phyloP scores from a whole-genome alignment of 169 alveolate genomes.

The Pseudocohnilembus persalinus region DNA sequence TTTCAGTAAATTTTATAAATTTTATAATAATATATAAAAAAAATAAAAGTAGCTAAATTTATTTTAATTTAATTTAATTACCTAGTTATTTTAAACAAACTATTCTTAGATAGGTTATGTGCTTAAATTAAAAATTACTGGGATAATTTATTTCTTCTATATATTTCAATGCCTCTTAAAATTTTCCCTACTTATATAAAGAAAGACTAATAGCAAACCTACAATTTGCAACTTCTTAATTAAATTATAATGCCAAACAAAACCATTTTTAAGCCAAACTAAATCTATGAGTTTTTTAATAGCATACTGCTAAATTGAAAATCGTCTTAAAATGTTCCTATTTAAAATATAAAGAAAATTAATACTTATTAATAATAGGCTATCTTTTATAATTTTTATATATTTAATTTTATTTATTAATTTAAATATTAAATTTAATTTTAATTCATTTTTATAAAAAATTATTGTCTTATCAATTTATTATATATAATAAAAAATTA shows the following conservation, averaged over 20 bases:
- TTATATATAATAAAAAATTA: too few species aligned
- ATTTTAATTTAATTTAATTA: not conserved
- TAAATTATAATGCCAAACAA: not conserved
- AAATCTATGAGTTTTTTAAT: slow-evolving; percentile 25
- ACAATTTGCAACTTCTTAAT: not conserved
- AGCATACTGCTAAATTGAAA: slow-evolving; percentile 3
- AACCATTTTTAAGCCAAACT: slow-evolving; percentile 8
- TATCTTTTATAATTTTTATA: too few species aligned
- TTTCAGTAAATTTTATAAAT: not conserved
- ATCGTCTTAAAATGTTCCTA: slow-evolving; percentile 7
- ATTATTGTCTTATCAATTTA: too few species aligned
- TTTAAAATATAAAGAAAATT: not conserved
- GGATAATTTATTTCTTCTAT: not conserved
- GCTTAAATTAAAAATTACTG: too few species aligned
- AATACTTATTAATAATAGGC: too few species aligned
- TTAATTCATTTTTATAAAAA: too few species aligned
- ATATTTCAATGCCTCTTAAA: not conserved
- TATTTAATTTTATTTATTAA: too few species aligned
- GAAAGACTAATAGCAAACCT: slow-evolving; percentile 1
- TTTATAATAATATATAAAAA: not conserved
- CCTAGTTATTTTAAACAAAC: not conserved
- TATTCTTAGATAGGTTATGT: not conserved
- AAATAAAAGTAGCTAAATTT: not conserved
- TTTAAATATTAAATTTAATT: too few species aligned
- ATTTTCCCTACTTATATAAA: not conserved